phyloP scores from a whole-genome alignment of 768 basidiomycete genomes.

The Daedaleopsis sinensis region DNA sequence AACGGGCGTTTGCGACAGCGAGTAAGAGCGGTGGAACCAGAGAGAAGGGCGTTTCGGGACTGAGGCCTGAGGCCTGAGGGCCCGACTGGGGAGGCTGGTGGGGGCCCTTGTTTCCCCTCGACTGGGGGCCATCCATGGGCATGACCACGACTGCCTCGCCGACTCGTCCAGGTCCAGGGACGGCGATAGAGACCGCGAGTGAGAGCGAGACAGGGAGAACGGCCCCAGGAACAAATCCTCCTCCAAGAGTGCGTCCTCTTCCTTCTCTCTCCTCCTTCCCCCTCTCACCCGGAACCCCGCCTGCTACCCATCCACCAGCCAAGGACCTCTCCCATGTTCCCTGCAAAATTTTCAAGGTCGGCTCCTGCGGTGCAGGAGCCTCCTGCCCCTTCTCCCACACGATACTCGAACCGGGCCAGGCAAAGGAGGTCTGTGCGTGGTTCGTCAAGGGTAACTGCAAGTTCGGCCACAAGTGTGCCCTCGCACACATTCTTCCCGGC shows the following conservation, averaged over 20 bases:
- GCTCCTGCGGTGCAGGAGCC: conserved; percentile 90
- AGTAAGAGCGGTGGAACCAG: conserved; percentile 73
- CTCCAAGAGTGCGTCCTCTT: conserved; percentile 23
- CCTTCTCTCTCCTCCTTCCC: neutral
- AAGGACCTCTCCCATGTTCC: conserved; percentile 96
- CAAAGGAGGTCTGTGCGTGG: conserved; percentile 86
- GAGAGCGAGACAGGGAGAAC: conserved; percentile 24
- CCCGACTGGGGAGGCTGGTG: conserved; percentile 19
- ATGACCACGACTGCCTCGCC: conserved; percentile 16
- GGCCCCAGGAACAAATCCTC: conserved; percentile 23
- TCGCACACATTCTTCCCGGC: conserved; percentile 92
- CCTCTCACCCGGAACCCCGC: conserved; percentile 2
- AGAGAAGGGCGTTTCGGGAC: conserved; percentile 40
- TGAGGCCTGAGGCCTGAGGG: too few relatives aligned
- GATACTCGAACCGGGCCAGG: conserved; percentile 69
- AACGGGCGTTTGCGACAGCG: conserved; percentile 51
- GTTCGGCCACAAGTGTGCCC: conserved; percentile 82
- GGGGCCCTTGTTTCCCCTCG: conserved; percentile 34
- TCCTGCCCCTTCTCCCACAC: conserved; percentile 96
- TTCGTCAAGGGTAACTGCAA: conserved; percentile 93
- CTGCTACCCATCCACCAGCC: conserved; percentile 41
- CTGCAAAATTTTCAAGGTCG: conserved; percentile 96
- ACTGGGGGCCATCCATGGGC: conserved; percentile 39
- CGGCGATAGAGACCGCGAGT: conserved; percentile 21
- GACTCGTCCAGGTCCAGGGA: conserved; percentile 15